Percentiles rank a stretch among this genome's conserved stretches.
These are phyloP conservation scores for Aureobasidium sp. DNA, from an alignment of 2,329 filamentous ascomycete genomes.

Conservation along the genomic window DNA sequence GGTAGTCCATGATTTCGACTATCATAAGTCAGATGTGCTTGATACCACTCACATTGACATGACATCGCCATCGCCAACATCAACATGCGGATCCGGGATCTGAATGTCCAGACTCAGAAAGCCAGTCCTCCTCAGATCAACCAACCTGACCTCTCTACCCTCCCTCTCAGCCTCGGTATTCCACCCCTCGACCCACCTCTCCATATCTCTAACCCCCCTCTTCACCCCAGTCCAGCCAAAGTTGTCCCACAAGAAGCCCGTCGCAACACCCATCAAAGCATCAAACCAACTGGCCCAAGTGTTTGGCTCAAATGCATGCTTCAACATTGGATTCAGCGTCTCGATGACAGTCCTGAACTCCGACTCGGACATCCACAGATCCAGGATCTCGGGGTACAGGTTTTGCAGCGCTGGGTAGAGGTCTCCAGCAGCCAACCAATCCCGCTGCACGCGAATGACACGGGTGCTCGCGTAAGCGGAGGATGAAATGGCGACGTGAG, in stretches of 20 bases:
- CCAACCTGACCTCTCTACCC: conserved; percentile 59
- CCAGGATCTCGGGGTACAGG: conserved; percentile 89
- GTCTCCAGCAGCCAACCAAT: conserved; percentile 83
- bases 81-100: conserved; percentile 68
- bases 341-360: conserved; percentile 79
- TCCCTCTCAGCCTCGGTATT: conserved; percentile 57
- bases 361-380: conserved; percentile 73
- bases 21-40: not conserved
- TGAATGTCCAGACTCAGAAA: conserved; percentile 83
- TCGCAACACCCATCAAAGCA: conserved; percentile 66
- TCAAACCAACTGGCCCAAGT: conserved; percentile 70
- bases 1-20: not conserved
- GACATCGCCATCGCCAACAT: conserved; percentile 14
- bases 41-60: conserved; percentile 13
- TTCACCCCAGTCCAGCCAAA: conserved; percentile 70
- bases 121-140: conserved; percentile 70
- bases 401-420: conserved; percentile 90
- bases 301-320: conserved; percentile 73
- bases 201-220: conserved; percentile 57
- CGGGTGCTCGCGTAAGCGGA: conserved; percentile 68
- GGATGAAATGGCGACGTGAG: conserved; percentile 74
- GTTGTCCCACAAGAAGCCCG: conserved; percentile 94
- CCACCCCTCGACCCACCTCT: conserved; percentile 80
- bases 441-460: conserved; percentile 81
- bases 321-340: conserved; percentile 68